Evolutionary conservation across 1,139 yeast genomes (phyloP).

Genomic region (Suhomyces bribrorum): DNA sequence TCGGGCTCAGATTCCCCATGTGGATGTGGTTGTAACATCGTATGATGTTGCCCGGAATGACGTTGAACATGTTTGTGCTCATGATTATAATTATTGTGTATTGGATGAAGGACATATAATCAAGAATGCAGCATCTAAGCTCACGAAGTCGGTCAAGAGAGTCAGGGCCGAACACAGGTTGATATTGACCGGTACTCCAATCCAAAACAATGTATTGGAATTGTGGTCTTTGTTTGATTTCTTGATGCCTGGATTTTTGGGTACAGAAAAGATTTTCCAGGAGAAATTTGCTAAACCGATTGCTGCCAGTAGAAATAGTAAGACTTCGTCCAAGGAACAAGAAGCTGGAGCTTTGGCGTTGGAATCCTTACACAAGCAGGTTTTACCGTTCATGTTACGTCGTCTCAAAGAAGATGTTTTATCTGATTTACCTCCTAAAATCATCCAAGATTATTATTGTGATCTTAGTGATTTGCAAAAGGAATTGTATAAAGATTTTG

Average conservation of each 20-base stretch:
- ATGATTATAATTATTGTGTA: conserved; percentile 90
- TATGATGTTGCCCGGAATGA: conserved; percentile 97
- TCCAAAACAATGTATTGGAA: conserved; percentile 94
- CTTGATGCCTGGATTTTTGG: conserved; percentile 97
- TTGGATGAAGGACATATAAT: conserved; percentile 98
- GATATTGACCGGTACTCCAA: conserved; percentile 94
- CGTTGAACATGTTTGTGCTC: conserved; percentile 57
- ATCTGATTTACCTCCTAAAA: conserved; percentile 95
- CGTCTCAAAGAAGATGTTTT: conserved; percentile 95
- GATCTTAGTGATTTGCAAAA: conserved; percentile 90
- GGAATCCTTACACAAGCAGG: conserved; percentile 95
- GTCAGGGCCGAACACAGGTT: conserved; percentile 86
- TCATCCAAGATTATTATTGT: conserved; percentile 97
- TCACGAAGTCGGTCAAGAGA: conserved; percentile 84
- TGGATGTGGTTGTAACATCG: conserved; percentile 89
- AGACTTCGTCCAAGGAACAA: conserved; percentile 90
- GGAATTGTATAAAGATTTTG: conserved; percentile 84
- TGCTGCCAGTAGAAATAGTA: conserved; percentile 89
- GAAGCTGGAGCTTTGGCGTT: conserved; percentile 96
- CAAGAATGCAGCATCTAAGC: conserved; percentile 84
- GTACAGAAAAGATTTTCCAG: conserved; percentile 91
- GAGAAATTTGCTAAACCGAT: conserved; percentile 97
- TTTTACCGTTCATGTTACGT: conserved; percentile 91
- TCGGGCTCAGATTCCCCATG: conserved; percentile 52
- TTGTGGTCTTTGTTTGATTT: conserved; percentile 97